These are phyloP conservation scores for Nicotiana benthamiana DNA, from an alignment of 257 asterid genomes.

Conservation along the genomic window DNA sequence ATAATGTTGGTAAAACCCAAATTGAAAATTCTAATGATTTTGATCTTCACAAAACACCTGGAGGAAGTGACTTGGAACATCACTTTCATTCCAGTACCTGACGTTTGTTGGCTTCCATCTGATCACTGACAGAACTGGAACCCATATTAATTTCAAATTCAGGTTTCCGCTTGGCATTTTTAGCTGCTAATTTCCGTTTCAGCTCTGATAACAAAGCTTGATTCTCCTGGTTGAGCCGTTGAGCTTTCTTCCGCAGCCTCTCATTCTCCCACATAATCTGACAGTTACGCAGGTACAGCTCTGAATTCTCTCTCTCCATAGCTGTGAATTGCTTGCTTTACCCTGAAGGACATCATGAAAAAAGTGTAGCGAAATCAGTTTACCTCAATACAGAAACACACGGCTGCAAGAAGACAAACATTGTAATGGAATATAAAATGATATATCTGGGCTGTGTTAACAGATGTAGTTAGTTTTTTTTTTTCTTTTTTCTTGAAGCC, in stretches of 20 bases:
- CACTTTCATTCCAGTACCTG: slow-evolving; percentile 14
- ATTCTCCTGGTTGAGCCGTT: slow-evolving; percentile 42
- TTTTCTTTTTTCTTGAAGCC: background rate
- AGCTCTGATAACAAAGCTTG: slow-evolving; percentile 34
- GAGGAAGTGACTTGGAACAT: background rate
- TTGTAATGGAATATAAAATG: background rate
- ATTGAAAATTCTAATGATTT: background rate
- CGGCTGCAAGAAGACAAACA: background rate
- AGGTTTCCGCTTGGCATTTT: slow-evolving; percentile 5
- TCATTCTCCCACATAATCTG: slow-evolving; percentile 41
- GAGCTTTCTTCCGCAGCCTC: slow-evolving; percentile 43
- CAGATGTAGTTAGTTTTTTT: background rate
- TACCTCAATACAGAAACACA: background rate
- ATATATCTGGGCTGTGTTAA: background rate
- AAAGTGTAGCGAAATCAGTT: background rate
- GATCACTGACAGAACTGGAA: slow-evolving; percentile 18
- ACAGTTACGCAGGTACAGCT: slow-evolving; percentile 44
- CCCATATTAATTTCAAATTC: slow-evolving; percentile 10
- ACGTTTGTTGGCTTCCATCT: slow-evolving; percentile 16
- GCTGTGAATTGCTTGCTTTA: background rate
- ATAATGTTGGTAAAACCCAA: slow-evolving; percentile 2
- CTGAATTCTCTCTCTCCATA: slow-evolving; percentile 44
- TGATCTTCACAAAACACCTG: background rate
- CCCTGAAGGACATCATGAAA: background rate
- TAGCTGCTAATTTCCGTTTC: slow-evolving; percentile 29